Evolutionary conservation across 805 yeast species (phyloP).

Genomic region (Candida palmyrensis): DNA sequence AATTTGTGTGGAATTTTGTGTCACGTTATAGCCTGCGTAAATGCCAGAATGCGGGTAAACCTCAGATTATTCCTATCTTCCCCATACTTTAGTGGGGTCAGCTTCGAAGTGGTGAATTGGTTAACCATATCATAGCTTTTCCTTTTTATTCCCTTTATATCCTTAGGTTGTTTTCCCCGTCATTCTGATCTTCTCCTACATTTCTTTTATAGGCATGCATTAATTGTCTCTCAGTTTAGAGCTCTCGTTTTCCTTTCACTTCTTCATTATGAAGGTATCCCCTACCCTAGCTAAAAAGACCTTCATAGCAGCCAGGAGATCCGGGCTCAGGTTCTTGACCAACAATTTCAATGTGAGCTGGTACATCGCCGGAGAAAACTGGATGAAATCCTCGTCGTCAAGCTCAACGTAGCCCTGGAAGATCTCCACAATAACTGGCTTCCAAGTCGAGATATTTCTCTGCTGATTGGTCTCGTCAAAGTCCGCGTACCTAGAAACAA

Average conservation of each 20-base stretch:
- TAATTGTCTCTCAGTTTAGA: not conserved
- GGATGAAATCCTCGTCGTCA: slow-evolving; percentile 64
- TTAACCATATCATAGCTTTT: too few species aligned
- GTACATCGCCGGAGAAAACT: slow-evolving; percentile 57
- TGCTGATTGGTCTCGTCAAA: slow-evolving; percentile 76
- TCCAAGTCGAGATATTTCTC: slow-evolving; percentile 79
- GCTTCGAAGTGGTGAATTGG: not conserved
- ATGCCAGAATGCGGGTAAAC: slow-evolving; percentile 4
- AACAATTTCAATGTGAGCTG: slow-evolving; percentile 53
- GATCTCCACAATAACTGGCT: slow-evolving; percentile 88
- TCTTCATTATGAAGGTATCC: slow-evolving; percentile 23
- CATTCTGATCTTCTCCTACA: not conserved
- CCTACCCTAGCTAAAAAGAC: slow-evolving; percentile 53
- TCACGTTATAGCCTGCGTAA: slow-evolving; percentile 7
- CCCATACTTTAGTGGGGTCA: not conserved
- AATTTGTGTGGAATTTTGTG: too few species aligned
- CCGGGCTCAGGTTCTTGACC: slow-evolving; percentile 56
- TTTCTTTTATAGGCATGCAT: not conserved
- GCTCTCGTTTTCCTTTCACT: not conserved
- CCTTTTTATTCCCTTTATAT: not conserved
- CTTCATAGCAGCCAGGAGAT: slow-evolving; percentile 56
- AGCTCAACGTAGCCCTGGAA: slow-evolving; percentile 76
- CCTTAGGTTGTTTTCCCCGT: not conserved
- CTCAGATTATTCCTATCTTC: not conserved
- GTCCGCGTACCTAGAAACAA: slow-evolving; percentile 63